These are phyloP conservation scores for Ogataea nitratoaversa DNA, from an alignment of 805 yeast species.

Conservation along the genomic window DNA sequence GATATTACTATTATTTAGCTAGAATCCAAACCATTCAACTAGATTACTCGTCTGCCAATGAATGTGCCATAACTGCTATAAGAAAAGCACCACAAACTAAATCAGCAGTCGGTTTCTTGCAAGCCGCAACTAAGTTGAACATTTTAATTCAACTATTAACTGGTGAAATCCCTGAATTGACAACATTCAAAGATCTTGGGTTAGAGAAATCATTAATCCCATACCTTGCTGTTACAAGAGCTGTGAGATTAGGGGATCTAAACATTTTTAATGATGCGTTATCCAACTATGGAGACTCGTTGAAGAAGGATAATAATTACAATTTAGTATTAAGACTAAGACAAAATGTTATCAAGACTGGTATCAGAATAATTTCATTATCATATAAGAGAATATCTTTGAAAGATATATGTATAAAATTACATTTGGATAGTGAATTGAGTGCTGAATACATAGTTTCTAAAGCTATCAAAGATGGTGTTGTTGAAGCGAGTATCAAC, in stretches of 20 bases:
- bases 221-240: conserved; percentile 81
- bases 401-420: conserved; percentile 88
- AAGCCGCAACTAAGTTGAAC: conserved; percentile 82
- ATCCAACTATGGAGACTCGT: conserved; percentile 52
- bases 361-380: conserved; percentile 87
- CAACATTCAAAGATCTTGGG: conserved; percentile 65
- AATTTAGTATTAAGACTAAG: conserved; percentile 84
- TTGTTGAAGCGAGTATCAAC: conserved; percentile 89
- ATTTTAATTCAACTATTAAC: conserved; percentile 86
- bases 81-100: conserved; percentile 93
- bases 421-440: conserved; percentile 90
- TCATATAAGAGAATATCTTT: conserved; percentile 88
- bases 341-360: conserved; percentile 97
- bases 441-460: conserved; percentile 96
- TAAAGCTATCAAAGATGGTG: conserved; percentile 95
- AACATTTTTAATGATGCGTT: conserved; percentile 72
- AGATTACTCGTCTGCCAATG: conserved; percentile 86
- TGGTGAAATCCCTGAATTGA: conserved; percentile 94
- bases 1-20: conserved; percentile 90
- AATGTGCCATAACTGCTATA: conserved; percentile 87
- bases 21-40: conserved; percentile 87
- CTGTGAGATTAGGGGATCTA: conserved; percentile 90
- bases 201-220: conserved; percentile 66
- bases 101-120: conserved; percentile 81
- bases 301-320: conserved; percentile 74